Base-by-base conservation (phyloP, 768 basidiomycete genomes). In the Flagelloscypha sp. region DNA sequence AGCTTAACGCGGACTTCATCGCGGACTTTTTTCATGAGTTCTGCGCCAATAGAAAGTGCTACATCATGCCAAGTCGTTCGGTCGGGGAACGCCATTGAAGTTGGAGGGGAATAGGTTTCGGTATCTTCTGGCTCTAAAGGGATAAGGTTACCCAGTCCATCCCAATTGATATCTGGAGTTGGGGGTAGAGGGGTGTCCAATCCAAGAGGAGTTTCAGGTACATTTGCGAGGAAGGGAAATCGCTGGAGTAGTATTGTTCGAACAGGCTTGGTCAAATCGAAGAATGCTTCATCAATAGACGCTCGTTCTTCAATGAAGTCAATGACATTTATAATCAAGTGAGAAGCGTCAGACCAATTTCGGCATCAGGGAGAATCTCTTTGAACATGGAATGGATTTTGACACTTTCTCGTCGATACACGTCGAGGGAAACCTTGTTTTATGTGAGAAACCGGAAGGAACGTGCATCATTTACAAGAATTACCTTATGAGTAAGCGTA, bases 221-320 rank as follows among this genome's bases (percentile, higher is more conserved):
- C 70, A 13, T 72, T 53, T 0, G 76, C 69, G 17, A 99, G 74
- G 52, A 87, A 67, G 0, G 93, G 86, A 49, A 82, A 88, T 27
- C 76, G 65, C 32, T 74, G 67, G 3, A 98, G 61, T 2, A 99
- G 58, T 29, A 72, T 62, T 38, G 80, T 74, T 24, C 86, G 78
- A n/a, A 89, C 78, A 22, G 83, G 80, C 7, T 68, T 68, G 3
- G 90, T 86, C 37, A 98, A 73, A 55, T 98, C 94, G 38, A 98
- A 76, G 56, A 93, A 99, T 0, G 88, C 90, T 52, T 99, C 95
- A 49, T 98, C 95, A 23, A 98, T 95, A 0, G 89, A 94, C 16
- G 95, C 95, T 54, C 93, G 95, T 59, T 99, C 94, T 92, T 54
- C 8, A 31, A 27, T 36, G 33, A 23, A 38, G 28, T 23, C 17